Base-by-base conservation (phyloP, 441 rosid genomes). In the Arabidopsis hybrid region DNA sequence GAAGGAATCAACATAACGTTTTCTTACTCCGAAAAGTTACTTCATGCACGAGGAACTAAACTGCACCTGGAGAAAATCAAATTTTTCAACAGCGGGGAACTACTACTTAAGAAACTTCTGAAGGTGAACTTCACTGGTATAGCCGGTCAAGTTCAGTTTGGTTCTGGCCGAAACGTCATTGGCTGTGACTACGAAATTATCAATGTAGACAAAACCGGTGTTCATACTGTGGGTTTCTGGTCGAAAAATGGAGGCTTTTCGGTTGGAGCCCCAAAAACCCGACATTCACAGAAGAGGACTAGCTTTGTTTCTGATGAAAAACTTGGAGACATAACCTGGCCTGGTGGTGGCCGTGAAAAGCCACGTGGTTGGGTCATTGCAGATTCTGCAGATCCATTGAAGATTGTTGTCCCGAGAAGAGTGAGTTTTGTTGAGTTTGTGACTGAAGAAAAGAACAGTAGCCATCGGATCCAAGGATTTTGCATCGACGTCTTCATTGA, bases 291-390 rank as follows among this genome's bases (percentile, higher is more conserved):
- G 17, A 60, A 77, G 49, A 71, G 79, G 46, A 35, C 49, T 32
- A 57, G 36, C 49, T 42, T 68, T 26, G 79, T 85, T 45, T 72
- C 21, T 43, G 80, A 83, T 45, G 87, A 84, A 83, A 76, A 85
- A 71, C 91, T 94, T 77, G 71, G 29, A 38, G 58, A 39, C 46
- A 83, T 94, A 67, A 86, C 85, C 13, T 94, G 97, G 97, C 97
- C 99, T 40, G 89, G 99, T 72, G 95, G 92, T 71, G 80, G 81
- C 43, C 73, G 66, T 11, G 81, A 83, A 74, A 84, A 7, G 60
- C 99, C 97, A 6, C 97, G 90, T 55, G 99, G 99, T 69, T 90
- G 97, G 97, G 86, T 84, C 60, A 79, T 94, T 74, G 90, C 97
- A 51, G 81, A 76, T 45, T 35, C 77, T 17, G 89, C 82, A 74